Percentiles rank a stretch among this genome's conserved stretches.
phyloP scores from a whole-genome alignment of 805 yeast genomes.

The Saccharomyces kudriavzevii region DNA sequence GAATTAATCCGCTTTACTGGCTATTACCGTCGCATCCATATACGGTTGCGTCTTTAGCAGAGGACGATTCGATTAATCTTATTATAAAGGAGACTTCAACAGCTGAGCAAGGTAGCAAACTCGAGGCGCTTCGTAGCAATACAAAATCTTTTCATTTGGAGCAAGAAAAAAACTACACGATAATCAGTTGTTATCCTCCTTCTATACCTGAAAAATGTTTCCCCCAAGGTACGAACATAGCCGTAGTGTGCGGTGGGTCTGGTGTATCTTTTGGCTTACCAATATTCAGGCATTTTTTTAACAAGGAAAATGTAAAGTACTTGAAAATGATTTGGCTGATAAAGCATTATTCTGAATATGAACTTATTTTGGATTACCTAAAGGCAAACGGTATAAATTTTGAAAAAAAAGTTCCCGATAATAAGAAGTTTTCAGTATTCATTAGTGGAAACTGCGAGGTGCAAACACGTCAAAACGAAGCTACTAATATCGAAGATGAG shows the following conservation, averaged over 20 bases:
- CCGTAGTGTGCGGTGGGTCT: constrained; percentile 62
- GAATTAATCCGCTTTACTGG: constrained; percentile 36
- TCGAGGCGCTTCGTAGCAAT: constrained; percentile 4
- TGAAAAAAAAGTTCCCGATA: constrained; percentile 14
- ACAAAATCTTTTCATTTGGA: constrained; percentile 27
- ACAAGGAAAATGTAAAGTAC: constrained; percentile 11
- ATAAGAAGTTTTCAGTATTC: constrained; percentile 7
- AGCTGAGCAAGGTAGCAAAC: not conserved
- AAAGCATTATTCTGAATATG: constrained; percentile 35
- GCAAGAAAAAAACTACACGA: constrained; percentile 30
- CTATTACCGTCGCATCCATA: constrained; percentile 60
- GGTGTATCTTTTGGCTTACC: constrained; percentile 62
- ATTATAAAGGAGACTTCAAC: constrained; percentile 35
- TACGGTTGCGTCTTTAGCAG: constrained; percentile 44
- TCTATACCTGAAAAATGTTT: constrained; percentile 37
- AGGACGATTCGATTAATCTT: constrained; percentile 35
- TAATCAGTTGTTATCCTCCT: constrained; percentile 40
- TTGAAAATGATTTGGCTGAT: constrained; percentile 50
- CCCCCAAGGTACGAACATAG: constrained; percentile 41
- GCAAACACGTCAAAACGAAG: constrained; percentile 2
- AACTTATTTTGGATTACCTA: not conserved
- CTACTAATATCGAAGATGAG: constrained; percentile 1
- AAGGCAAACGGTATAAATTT: constrained; percentile 29
- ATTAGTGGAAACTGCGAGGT: constrained; percentile 5
- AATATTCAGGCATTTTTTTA: constrained; percentile 33